Conservation (phyloP, 805 yeast species). For the Nakazawaea ernobii region DNA sequence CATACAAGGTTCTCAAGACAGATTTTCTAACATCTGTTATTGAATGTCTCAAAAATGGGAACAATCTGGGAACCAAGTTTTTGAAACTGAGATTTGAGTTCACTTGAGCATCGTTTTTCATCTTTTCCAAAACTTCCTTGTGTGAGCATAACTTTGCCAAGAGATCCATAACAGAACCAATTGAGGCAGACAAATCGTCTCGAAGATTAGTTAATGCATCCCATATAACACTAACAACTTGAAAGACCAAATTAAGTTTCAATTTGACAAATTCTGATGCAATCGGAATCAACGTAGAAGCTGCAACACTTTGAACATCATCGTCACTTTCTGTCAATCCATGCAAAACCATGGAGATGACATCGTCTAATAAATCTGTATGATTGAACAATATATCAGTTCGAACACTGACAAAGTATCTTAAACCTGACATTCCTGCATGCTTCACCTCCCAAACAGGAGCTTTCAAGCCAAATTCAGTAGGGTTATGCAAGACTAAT, state of each 20-base stretch:
- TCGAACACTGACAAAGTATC: constrained; percentile 87
- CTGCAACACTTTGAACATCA: constrained; percentile 96
- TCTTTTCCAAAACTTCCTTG: constrained; percentile 64
- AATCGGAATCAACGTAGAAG: constrained; percentile 86
- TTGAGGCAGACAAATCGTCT: constrained; percentile 91
- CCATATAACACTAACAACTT: constrained; percentile 76
- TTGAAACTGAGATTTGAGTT: constrained; percentile 58
- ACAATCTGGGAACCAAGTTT: constrained; percentile 79
- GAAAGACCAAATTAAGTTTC: constrained; percentile 42
- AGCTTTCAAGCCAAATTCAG: constrained; percentile 33
- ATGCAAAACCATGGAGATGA: constrained; percentile 79
- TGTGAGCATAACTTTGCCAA: constrained; percentile 83
- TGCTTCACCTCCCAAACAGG: constrained; percentile 97
- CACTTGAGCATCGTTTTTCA: constrained; percentile 54
- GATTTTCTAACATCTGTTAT: constrained; percentile 87
- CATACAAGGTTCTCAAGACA: constrained; percentile 71
- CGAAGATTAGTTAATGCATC: constrained; percentile 74
- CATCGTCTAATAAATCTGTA: constrained; percentile 57
- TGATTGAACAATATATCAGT: constrained; percentile 65
- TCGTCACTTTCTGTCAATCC: constrained; percentile 78
- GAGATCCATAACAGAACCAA: constrained; percentile 93
- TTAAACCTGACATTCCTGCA: constrained; percentile 92
- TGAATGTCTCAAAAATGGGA: constrained; percentile 91
- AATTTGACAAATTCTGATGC: constrained; percentile 79
- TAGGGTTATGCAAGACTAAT: constrained; percentile 59